Conservation (phyloP, 2,329 filamentous ascomycete species). For the Aotearoamyces nothofagi region DNA sequence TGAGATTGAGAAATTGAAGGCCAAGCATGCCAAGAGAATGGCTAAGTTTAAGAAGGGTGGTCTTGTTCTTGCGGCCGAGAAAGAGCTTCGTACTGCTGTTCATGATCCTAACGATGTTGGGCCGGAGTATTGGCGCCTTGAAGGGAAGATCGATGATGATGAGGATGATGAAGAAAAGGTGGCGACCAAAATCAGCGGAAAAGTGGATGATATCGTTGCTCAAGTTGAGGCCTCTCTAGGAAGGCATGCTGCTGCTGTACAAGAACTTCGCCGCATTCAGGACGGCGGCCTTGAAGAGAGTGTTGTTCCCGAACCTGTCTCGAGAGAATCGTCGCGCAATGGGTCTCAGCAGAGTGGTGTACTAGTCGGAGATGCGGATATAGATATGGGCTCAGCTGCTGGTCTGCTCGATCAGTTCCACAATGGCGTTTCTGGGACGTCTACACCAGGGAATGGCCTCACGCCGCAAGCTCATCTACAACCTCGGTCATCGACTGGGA, state of each 20-base stretch:
- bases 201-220: slow-evolving; percentile 57
- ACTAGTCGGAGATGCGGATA: slow-evolving; percentile 42
- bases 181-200: slow-evolving; percentile 21
- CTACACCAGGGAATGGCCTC: slow-evolving; percentile 45
- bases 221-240: slow-evolving; percentile 60
- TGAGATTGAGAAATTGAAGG: slow-evolving; percentile 76
- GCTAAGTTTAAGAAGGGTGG: slow-evolving; percentile 59
- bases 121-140: slow-evolving; percentile 46
- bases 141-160: slow-evolving; percentile 35
- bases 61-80: slow-evolving; percentile 57
- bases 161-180: slow-evolving; percentile 26
- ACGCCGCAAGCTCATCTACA: slow-evolving; percentile 46
- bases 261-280: slow-evolving; percentile 55
- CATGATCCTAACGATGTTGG: slow-evolving; percentile 37
- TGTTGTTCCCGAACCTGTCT: slow-evolving; percentile 20
- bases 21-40: slow-evolving; percentile 61
- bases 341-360: slow-evolving; percentile 38
- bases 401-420: slow-evolving; percentile 56
- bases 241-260: slow-evolving; percentile 47
- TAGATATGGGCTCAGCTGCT: slow-evolving; percentile 50
- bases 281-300: slow-evolving; percentile 59
- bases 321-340: slow-evolving; percentile 37
- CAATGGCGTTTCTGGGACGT: slow-evolving; percentile 40
- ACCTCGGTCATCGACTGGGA: slow-evolving; percentile 39
- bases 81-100: slow-evolving; percentile 52